phyloP scores from a whole-genome alignment of 805 yeast species.

The Metschnikowia lachancei region DNA sequence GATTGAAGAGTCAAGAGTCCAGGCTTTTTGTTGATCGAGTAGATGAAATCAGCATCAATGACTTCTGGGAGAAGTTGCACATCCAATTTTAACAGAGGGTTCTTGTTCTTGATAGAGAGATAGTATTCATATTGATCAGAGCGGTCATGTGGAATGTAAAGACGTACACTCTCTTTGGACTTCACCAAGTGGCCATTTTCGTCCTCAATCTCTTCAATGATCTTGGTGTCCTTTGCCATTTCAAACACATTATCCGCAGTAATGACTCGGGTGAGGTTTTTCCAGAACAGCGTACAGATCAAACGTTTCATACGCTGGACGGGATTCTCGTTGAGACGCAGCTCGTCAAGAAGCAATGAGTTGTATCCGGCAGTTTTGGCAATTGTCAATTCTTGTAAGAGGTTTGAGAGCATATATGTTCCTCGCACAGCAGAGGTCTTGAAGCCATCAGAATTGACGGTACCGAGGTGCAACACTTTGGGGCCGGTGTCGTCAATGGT shows the following conservation, averaged over 20 bases:
- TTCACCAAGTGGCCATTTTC: slow-evolving; percentile 28
- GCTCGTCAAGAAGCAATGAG: slow-evolving; percentile 78
- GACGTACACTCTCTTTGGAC: slow-evolving; percentile 62
- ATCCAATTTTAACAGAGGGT: slow-evolving; percentile 60
- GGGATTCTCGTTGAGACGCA: slow-evolving; percentile 82
- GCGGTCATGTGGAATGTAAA: slow-evolving; percentile 72
- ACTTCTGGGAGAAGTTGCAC: slow-evolving; percentile 73
- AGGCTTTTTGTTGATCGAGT: slow-evolving; percentile 75
- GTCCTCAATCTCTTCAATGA: slow-evolving; percentile 47
- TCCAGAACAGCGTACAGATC: slow-evolving; percentile 79
- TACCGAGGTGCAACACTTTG: slow-evolving; percentile 73
- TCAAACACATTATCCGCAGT: slow-evolving; percentile 58
- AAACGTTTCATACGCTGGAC: slow-evolving; percentile 72
- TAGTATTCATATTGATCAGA: slow-evolving; percentile 73
- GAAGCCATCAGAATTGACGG: slow-evolving; percentile 81
- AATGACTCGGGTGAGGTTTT: slow-evolving; percentile 65
- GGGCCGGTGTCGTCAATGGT: slow-evolving; percentile 86
- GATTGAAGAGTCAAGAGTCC: slow-evolving; percentile 84
- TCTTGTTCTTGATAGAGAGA: slow-evolving; percentile 45
- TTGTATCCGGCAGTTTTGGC: slow-evolving; percentile 79
- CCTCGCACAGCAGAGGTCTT: slow-evolving; percentile 74
- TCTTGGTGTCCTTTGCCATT: slow-evolving; percentile 79
- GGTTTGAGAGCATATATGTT: slow-evolving; percentile 82
- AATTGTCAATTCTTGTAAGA: slow-evolving; percentile 83
- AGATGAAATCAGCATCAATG: slow-evolving; percentile 74